Conservation (phyloP, 2,329 filamentous ascomycete species). For the Passalora sequoiae region DNA sequence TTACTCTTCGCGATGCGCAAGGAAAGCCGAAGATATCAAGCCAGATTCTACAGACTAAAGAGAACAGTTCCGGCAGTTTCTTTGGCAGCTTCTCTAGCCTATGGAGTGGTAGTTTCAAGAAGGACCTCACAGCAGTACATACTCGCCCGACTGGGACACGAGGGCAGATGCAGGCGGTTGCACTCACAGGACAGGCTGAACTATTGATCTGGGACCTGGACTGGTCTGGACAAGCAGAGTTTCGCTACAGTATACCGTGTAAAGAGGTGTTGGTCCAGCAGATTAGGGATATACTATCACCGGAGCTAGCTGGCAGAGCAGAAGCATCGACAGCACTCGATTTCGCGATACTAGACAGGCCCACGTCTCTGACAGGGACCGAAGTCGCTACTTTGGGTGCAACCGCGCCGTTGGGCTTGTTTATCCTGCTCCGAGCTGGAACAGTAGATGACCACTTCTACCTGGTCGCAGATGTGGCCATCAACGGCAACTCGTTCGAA, state of each 20-base stretch:
- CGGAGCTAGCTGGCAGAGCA: slow-evolving; percentile 39
- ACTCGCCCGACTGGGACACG: slow-evolving; percentile 66
- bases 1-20: slow-evolving; percentile 79
- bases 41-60: slow-evolving; percentile 65
- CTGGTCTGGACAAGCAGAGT: slow-evolving; percentile 75
- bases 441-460: slow-evolving; percentile 52
- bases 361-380: slow-evolving; percentile 20
- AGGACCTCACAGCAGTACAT: slow-evolving; percentile 73
- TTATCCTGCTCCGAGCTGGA: slow-evolving; percentile 28
- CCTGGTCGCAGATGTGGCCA: slow-evolving; percentile 64
- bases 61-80: slow-evolving; percentile 58
- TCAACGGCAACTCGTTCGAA: slow-evolving; percentile 50
- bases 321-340: slow-evolving; percentile 56
- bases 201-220: slow-evolving; percentile 85
- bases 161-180: slow-evolving; percentile 78
- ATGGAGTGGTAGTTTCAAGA: slow-evolving; percentile 63
- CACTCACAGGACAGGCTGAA: slow-evolving; percentile 69
- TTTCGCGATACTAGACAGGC: slow-evolving; percentile 59
- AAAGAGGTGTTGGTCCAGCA: slow-evolving; percentile 59
- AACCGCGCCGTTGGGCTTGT: slow-evolving; percentile 26
- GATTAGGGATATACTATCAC: slow-evolving; percentile 51
- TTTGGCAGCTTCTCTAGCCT: slow-evolving; percentile 77
- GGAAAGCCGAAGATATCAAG: slow-evolving; percentile 76
- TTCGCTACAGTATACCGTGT: slow-evolving; percentile 66
- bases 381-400: slow-evolving; percentile 23